Base-by-base conservation (phyloP, 164 flowering plant genomes). In the Berberis vulgaris region DNA sequence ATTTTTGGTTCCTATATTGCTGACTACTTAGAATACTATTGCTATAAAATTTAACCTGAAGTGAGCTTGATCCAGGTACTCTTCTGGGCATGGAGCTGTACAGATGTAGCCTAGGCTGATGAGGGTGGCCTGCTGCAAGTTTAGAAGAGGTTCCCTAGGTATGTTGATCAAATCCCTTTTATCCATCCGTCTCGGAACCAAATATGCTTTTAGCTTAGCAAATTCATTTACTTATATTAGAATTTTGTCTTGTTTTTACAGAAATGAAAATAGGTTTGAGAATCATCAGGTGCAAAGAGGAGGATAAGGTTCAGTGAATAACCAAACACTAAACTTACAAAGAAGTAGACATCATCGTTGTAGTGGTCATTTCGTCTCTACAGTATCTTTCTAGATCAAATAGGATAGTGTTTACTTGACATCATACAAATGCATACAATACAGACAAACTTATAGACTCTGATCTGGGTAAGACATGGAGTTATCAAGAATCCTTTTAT, bases 61-160 rank as follows among this genome's bases (percentile, higher is more conserved):
- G 43, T 49, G 13, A 26, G 9, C 49, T 43, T 44, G 40, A 11
- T 72, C 58, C 82, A 87, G 94, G 78, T 80, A 84, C 67, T 74
- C 88, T 43, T 78, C 87, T 7, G 80, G 80, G 39, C 85, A 81
- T 64, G 89, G 89, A 54, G 79, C 89, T 60, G 77, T 86, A 52
- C 85, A 81, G 57, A 78, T 88, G 90, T 83, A 74, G 77, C 39
- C 5, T 8, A 7, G 7, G 41, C 3, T 3, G 58, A 2, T 2
- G 58, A 39, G 49, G 49, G 8, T 46, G 49, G 49, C 6, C 49
- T n/a, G 0, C 3, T 10, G 54, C 10, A 50, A n/a, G 12, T 1
- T 10, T 10, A n/a, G 12, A 50, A n/a, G 54, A 8, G 54, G 11
- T n/a, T n/a, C 54, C 3, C 3, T 9, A 50, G 8, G 54, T 10